phyloP scores from a whole-genome alignment of 768 basidiomycete species.

The Mycena filopes region DNA sequence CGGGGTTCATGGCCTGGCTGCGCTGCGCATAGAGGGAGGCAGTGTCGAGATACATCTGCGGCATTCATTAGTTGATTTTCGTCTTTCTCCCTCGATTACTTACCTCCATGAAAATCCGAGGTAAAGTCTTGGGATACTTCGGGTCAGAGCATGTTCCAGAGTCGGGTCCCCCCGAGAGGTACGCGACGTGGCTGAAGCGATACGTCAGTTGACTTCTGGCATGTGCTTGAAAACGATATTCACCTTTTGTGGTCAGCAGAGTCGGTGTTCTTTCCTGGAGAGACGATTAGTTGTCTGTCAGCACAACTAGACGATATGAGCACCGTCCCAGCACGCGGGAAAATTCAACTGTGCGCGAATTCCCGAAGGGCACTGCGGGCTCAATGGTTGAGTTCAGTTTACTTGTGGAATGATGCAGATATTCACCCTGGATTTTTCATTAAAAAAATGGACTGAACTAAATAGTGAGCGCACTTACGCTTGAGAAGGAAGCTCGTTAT shows the following conservation, averaged over 20 bases:
- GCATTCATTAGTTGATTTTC: no score
- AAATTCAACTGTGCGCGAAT: slow-evolving; percentile 57
- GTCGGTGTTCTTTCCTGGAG: slow-evolving; percentile 60
- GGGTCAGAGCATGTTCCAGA: slow-evolving; percentile 59
- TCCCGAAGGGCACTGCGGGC: slow-evolving; percentile 59
- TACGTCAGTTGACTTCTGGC: no score
- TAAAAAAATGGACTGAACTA: no score
- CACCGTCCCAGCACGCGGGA: slow-evolving; percentile 61
- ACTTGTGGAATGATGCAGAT: no score
- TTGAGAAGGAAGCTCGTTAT: slow-evolving; percentile 54
- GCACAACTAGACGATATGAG: no score
- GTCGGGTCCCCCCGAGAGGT: slow-evolving; percentile 58
- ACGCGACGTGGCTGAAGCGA: slow-evolving; percentile 62
- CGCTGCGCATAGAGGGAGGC: slow-evolving; percentile 47
- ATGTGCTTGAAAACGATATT: no score
- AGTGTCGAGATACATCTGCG: slow-evolving; percentile 59
- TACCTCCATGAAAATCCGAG: slow-evolving; percentile 66
- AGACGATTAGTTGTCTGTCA: no score
- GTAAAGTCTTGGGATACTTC: slow-evolving; percentile 55
- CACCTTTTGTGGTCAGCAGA: slow-evolving; percentile 64
- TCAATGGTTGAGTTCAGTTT: no score
- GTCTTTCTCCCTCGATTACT: no score
- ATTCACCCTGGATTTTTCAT: no score
- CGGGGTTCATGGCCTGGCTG: slow-evolving; percentile 55
- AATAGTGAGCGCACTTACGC: no score